Evolutionary conservation across 257 asterid species (phyloP).

Genomic region (Paulownia fortunei): DNA sequence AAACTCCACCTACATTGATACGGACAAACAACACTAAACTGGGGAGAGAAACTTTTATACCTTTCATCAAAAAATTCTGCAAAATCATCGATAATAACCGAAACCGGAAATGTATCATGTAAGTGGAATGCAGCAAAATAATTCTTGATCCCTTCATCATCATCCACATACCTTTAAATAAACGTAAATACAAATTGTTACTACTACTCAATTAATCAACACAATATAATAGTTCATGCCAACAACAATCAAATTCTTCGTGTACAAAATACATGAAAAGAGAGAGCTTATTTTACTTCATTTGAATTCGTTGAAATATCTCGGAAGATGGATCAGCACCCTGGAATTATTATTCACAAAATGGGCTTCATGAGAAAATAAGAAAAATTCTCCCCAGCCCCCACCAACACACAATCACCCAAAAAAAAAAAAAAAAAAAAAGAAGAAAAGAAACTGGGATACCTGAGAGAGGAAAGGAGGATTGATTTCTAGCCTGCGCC

Average conservation of each 20-base stretch:
- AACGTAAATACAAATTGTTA: neutral
- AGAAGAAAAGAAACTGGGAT: neutral
- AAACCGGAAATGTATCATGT: slow-evolving; percentile 59
- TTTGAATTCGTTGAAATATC: slow-evolving; percentile 58
- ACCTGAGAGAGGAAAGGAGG: slow-evolving; percentile 92
- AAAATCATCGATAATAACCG: slow-evolving; percentile 79
- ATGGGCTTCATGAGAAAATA: neutral
- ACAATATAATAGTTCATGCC: neutral
- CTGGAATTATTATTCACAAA: slow-evolving; percentile 39
- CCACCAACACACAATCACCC: too few relatives aligned
- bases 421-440: neutral
- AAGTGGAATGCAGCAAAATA: slow-evolving; percentile 92
- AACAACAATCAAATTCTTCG: slow-evolving; percentile 1
- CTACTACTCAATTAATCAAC: slow-evolving; percentile 14
- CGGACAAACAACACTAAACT: neutral
- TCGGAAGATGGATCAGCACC: slow-evolving; percentile 83
- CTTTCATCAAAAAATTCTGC: slow-evolving; percentile 76
- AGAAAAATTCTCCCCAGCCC: too few relatives aligned
- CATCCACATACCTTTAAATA: slow-evolving; percentile 72
- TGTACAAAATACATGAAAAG: neutral
- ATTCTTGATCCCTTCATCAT: slow-evolving; percentile 78
- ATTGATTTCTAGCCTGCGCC: slow-evolving; percentile 56
- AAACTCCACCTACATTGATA: neutral
- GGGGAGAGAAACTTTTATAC: slow-evolving; percentile 32
- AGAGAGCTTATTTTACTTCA: slow-evolving; percentile 50